Conservation (phyloP, 495 filamentous ascomycete genomes). For the Astrothelium macrocarpum region DNA sequence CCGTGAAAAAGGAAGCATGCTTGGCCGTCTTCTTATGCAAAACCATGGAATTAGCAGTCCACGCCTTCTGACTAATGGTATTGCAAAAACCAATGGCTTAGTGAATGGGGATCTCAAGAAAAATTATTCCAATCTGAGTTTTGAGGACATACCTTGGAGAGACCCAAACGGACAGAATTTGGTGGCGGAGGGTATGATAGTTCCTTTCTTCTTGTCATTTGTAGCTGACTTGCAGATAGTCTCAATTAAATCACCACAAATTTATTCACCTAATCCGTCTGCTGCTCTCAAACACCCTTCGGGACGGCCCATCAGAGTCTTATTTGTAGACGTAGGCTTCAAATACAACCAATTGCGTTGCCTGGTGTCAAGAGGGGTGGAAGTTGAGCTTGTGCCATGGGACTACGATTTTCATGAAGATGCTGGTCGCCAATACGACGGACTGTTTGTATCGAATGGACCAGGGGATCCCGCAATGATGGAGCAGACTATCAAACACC, state of each 20-base stretch:
- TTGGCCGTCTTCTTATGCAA: slow-evolving; percentile 76
- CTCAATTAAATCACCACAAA: slow-evolving; percentile 69
- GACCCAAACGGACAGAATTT: slow-evolving; percentile 89
- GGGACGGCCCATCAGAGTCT: slow-evolving; percentile 70
- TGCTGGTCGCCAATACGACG: slow-evolving; percentile 76
- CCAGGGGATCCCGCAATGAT: slow-evolving; percentile 89
- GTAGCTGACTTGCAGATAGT: slow-evolving; percentile 43
- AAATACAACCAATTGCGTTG: slow-evolving; percentile 97
- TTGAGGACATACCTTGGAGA: slow-evolving; percentile 69
- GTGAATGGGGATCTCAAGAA: slow-evolving; percentile 31
- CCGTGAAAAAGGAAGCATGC: slow-evolving; percentile 88
- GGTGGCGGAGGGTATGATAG: slow-evolving; percentile 76
- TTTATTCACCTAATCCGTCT: slow-evolving; percentile 62
- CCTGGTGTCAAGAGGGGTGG: slow-evolving; percentile 80
- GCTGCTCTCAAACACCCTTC: slow-evolving; percentile 72
- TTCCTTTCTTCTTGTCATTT: background rate
- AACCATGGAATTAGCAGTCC: slow-evolving; percentile 21
- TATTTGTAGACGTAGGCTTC: slow-evolving; percentile 91
- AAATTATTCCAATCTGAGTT: slow-evolving; percentile 53
- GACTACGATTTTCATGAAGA: slow-evolving; percentile 76
- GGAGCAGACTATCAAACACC: slow-evolving; percentile 62
- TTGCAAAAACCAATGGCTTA: slow-evolving; percentile 11
- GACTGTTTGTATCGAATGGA: slow-evolving; percentile 94
- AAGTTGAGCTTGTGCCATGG: slow-evolving; percentile 92
- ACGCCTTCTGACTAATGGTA: slow-evolving; percentile 9